Evolutionary conservation across 2,329 filamentous ascomycete species (phyloP).

Genomic region (Periglandula ipomoeae): DNA sequence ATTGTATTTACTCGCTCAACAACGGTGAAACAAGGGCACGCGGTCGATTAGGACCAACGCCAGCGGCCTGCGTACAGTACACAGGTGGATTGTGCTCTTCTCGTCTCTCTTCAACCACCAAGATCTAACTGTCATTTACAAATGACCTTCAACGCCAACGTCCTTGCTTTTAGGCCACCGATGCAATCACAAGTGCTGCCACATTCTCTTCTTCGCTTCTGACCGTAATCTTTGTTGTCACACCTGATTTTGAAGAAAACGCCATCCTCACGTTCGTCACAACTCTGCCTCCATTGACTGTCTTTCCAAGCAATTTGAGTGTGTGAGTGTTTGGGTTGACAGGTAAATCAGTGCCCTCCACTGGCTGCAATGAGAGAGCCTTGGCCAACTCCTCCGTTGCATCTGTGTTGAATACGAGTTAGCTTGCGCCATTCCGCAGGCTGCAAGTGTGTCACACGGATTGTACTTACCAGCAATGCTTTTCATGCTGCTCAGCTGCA

Average conservation of each 20-base stretch:
- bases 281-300: constrained; percentile 79
- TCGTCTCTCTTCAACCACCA: no score
- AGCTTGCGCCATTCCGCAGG: constrained; percentile 9
- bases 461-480: constrained; percentile 71
- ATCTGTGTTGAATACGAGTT: constrained; percentile 43
- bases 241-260: constrained; percentile 82
- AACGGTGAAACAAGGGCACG: not conserved
- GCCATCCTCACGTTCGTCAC: constrained; percentile 87
- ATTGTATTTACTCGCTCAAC: constrained; percentile 3
- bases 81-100: not conserved
- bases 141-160: constrained; percentile 27
- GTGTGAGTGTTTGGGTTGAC: constrained; percentile 85
- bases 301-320: constrained; percentile 94
- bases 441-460: not conserved
- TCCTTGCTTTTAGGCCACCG: constrained; percentile 56
- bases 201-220: constrained; percentile 90
- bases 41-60: not conserved
- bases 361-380: constrained; percentile 78
- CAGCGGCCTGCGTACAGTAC: not conserved
- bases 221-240: constrained; percentile 91
- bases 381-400: constrained; percentile 86
- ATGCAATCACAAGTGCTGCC: constrained; percentile 73
- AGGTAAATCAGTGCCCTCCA: constrained; percentile 89
- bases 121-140: no score
- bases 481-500: constrained; percentile 81